Evolutionary conservation across 108 stramenopile species (phyloP).

Genomic region (Pseudonitzschia pungens): DNA sequence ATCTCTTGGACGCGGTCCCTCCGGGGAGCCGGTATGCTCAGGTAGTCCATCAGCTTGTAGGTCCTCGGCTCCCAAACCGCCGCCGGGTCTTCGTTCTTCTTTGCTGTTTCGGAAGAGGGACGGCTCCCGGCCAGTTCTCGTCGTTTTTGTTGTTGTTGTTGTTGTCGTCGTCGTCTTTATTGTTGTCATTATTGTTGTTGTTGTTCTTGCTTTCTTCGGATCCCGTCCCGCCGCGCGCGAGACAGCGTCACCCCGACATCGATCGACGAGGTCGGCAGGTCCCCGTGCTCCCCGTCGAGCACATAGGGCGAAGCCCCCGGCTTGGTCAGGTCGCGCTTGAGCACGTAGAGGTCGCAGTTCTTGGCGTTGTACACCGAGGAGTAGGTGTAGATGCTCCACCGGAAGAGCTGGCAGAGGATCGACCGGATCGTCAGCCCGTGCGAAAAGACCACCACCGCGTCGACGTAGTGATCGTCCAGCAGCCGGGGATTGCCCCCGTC

Average conservation of each 20-base stretch:
- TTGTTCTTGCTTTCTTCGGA: neutral
- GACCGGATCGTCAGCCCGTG: conserved; percentile 53
- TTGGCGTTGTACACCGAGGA: conserved; percentile 46
- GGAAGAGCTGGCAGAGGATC: conserved; percentile 40
- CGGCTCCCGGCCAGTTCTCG: neutral
- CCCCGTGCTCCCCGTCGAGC: conserved; percentile 28
- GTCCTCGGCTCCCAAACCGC: neutral
- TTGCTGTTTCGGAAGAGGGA: too few relatives aligned
- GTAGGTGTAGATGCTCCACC: conserved; percentile 38
- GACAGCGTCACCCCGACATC: conserved; percentile 24
- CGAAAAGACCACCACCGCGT: conserved; percentile 45
- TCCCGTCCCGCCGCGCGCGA: neutral
- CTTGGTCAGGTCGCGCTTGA: conserved; percentile 34
- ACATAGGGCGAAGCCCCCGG: conserved; percentile 43
- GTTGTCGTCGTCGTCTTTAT: neutral
- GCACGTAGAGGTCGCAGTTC: conserved; percentile 40
- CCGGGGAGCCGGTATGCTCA: conserved; percentile 41
- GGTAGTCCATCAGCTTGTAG: conserved; percentile 36
- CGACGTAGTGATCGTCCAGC: conserved; percentile 29
- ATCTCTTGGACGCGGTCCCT: conserved; percentile 25
- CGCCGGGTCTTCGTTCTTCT: too few relatives aligned
- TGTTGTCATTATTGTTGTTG: neutral
- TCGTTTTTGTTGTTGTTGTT: neutral
- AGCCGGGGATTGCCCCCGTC: neutral
- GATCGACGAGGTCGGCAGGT: conserved; percentile 34